Evolutionary conservation across 352 stramenopile genomes (phyloP).

Genomic region (Globisporangium canariense): DNA sequence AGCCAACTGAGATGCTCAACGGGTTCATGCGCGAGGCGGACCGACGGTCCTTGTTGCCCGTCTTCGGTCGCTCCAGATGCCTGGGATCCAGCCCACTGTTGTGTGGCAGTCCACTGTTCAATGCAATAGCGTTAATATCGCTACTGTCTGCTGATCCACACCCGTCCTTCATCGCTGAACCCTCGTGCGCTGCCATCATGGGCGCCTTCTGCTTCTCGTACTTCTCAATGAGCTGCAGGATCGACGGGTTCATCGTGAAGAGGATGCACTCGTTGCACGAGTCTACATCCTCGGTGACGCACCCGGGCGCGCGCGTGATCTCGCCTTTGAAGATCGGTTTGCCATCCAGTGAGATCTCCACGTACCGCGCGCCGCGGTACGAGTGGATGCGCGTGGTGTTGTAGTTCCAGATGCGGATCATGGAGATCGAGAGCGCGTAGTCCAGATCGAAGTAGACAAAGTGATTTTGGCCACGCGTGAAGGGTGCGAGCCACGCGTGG

Average conservation of each 20-base stretch:
- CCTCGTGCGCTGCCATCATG: no score
- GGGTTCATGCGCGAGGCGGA: conserved; percentile 19
- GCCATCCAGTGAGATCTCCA: conserved; percentile 60
- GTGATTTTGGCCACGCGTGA: conserved; percentile 69
- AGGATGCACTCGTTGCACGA: conserved; percentile 78
- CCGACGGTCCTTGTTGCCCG: conserved; percentile 39
- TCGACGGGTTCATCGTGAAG: conserved; percentile 75
- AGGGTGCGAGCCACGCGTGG: conserved; percentile 87
- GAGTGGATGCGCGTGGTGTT: conserved; percentile 80
- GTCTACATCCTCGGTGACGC: conserved; percentile 52
- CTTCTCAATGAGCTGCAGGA: conserved; percentile 79
- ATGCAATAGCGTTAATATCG: neutral
- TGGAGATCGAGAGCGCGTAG: conserved; percentile 67
- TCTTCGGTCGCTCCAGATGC: conserved; percentile 47
- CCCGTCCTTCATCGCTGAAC: no score
- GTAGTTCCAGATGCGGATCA: conserved; percentile 90
- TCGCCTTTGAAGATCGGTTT: conserved; percentile 80
- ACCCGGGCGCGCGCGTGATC: conserved; percentile 66
- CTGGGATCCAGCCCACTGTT: conserved; percentile 15
- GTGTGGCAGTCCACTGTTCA: neutral
- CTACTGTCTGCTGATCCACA: neutral
- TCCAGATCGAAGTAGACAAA: conserved; percentile 81
- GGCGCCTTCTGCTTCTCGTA: conserved; percentile 52
- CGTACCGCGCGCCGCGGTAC: conserved; percentile 60
- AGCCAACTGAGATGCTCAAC: conserved; percentile 18